Base-by-base conservation (phyloP, 2,329 filamentous ascomycete species). In the Colletotrichum spaethianum region DNA sequence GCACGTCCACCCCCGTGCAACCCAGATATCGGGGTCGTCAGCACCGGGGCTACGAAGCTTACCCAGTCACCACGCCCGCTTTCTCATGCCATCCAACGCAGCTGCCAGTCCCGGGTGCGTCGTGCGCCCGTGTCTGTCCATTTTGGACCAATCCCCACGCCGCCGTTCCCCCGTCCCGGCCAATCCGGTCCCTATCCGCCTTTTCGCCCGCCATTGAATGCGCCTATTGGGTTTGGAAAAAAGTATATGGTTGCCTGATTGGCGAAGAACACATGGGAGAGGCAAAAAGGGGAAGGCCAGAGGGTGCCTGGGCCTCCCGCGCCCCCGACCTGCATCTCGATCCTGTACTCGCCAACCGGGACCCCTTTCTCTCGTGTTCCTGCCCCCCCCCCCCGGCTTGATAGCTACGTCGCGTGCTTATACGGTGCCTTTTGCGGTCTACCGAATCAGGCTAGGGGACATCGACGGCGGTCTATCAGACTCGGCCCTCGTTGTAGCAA, bases 241-340 rank as follows among this genome's bases (percentile, higher is more conserved):
- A 16, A 33, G n/a, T 14, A n/a, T 16, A 26, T 33, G 48, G 18
- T 23, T 42, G 61, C 23, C 61, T 53, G 26, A 53, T 48, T 23
- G 31, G 31, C 16, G 23, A 38, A 62, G 8, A n/a, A 28, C 6
- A 26, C 20, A 28, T 40, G 26, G 7, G 18, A 63, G 61, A 38
- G 48, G 14, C 11, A 23, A 52, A 4, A 50, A 40, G 31, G 48
- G 33, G 46, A 62, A 26, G 0, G 31, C 20, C 16, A 28, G 36
- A 40, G 46, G 23, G 61, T 52, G 61, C 61, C 61, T 63, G 61
- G 56, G 61, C 11, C 61, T 36, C 28, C 40, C 38, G 36, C 52
- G 67, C 67, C 67, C 33, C 61, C n/a, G 53, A n/a, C 67, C 67
- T 63, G 52, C 67, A 59, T 69, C 40, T 65, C 67, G 67, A 69